Percentiles rank a stretch among this genome's conserved stretches.
phyloP scores from a whole-genome alignment of 2,329 filamentous ascomycete species.

The Trichoderma sp. region DNA sequence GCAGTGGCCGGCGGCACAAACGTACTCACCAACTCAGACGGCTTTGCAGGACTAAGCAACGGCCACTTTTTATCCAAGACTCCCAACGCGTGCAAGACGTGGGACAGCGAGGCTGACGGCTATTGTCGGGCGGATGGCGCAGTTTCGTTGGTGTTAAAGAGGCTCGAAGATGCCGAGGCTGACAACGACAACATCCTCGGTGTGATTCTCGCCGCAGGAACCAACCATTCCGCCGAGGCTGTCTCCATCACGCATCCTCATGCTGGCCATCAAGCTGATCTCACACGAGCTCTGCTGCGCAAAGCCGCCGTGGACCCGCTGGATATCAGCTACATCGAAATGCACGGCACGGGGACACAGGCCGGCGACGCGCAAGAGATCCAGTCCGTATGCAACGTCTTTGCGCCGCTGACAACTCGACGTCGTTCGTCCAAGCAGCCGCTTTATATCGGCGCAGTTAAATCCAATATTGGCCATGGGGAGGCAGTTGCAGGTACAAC shows the following conservation, averaged over 20 bases:
- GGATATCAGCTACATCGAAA: constrained; percentile 81
- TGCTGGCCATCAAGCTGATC: constrained; percentile 59
- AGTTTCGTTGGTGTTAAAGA: constrained; percentile 74
- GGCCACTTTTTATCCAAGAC: constrained; percentile 72
- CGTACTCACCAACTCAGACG: constrained; percentile 78
- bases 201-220: constrained; percentile 66
- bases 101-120: constrained; percentile 77
- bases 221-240: constrained; percentile 72
- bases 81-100: constrained; percentile 61
- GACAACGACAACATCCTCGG: constrained; percentile 79
- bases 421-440: constrained; percentile 47
- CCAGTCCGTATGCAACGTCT: constrained; percentile 67
- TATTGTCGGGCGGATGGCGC: constrained; percentile 81
- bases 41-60: constrained; percentile 73
- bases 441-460: constrained; percentile 64
- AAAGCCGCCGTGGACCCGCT: constrained; percentile 74
- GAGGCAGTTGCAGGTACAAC: constrained; percentile 64
- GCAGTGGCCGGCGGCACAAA: constrained; percentile 78
- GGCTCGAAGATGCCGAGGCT: constrained; percentile 73
- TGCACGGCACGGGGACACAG: constrained; percentile 90
- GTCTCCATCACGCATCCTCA: constrained; percentile 73
- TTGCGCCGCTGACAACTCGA: constrained; percentile 53
- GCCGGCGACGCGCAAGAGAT: constrained; percentile 84
- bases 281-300: constrained; percentile 66
- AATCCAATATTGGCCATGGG: constrained; percentile 66